Evolutionary conservation across 306 rosid species (phyloP), one percentile per base, ranked within the genome.

Genomic region (Medicago arabica): DNA sequence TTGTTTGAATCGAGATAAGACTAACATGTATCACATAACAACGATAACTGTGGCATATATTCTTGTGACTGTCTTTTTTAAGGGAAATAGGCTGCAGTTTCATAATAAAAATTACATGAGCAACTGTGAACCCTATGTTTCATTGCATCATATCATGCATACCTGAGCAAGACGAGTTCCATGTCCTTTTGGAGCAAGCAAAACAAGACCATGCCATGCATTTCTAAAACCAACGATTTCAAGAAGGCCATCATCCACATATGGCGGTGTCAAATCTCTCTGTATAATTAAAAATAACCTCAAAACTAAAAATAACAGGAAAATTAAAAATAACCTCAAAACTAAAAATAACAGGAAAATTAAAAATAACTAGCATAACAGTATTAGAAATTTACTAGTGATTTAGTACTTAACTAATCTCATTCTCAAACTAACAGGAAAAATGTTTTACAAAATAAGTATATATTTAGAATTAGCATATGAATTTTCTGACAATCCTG

Each of bases 121-220:
- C 40, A 61, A 72, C 55, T 40, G 39, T 18, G 43, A 2, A 10
- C 23, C 12, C 31, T 3, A 41, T 11, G 44, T 18, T 65, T 53
- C 58, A 65, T 69, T 46, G 14, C 1, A 47, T 19, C 21, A n/a
- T 57, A 63, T 67, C 75, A 76, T 1, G 39, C 40, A 71, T 71
- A 92, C 98, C 97, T 95, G 99, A 43, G 97, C 97, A 85, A 95
- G 99, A 76, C 97, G 99, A 79, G 96, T 90, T 65, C 99, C 99
- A 74, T 95, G 99, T 47, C 99, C 97, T 0, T 90, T 92, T n/a
- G 98, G 98, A 76, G 97, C 87, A 40, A 84, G 84, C 91, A 90
- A 77, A 72, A 89, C 90, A 71, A 95, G 97, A 53, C 99, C 99
- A 70, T 95, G 99, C 99, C 99, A 95, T 11, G 97, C 99, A 88